A percentile compares a stretch with the other conserved stretches of the same genome.
Conservation (phyloP, 1,284 basidiomycete species). For the Fistulina hepatica region DNA sequence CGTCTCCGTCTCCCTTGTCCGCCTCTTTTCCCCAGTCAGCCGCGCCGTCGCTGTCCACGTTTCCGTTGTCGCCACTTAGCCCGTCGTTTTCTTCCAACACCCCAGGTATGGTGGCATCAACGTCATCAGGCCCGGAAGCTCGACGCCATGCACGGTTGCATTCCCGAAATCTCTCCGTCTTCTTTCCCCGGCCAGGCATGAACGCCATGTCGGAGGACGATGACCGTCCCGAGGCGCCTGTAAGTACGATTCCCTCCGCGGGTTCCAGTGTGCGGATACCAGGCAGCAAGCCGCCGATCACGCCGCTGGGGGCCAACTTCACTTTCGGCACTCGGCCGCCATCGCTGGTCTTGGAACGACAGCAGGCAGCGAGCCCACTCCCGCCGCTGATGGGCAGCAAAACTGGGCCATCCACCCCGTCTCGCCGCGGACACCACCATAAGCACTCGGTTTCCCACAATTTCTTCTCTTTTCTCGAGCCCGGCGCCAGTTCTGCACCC, state of each 20-base stretch:
- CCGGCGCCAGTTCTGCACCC: slow-evolving; percentile 30
- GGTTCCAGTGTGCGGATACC: slow-evolving; percentile 25
- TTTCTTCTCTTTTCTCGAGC: slow-evolving; percentile 83
- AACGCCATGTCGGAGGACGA: slow-evolving; percentile 61
- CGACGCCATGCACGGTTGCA: slow-evolving; percentile 69
- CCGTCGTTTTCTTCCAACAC: slow-evolving; percentile 9
- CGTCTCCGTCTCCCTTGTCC: slow-evolving; percentile 38
- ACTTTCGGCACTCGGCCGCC: slow-evolving; percentile 49
- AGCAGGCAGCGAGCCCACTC: slow-evolving; percentile 10
- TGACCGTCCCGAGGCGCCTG: slow-evolving; percentile 41
- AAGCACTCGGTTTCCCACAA: slow-evolving; percentile 91
- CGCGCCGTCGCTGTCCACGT: slow-evolving; percentile 15
- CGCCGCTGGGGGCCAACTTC: slow-evolving; percentile 49
- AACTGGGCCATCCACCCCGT: slow-evolving; percentile 26
- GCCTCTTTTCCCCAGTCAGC: slow-evolving; percentile 30
- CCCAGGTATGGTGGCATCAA: slow-evolving; percentile 9
- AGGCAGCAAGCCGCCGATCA: slow-evolving; percentile 26
- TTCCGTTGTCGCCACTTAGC: slow-evolving; percentile 18
- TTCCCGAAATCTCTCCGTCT: slow-evolving; percentile 82
- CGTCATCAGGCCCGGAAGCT: slow-evolving; percentile 23
- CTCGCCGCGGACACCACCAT: slow-evolving; percentile 77
- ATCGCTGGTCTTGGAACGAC: too few relatives aligned
- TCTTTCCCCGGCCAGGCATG: slow-evolving; percentile 77
- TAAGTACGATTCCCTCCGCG: slow-evolving; percentile 36
- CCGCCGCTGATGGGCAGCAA: slow-evolving; percentile 19